Percentiles rank a stretch among this genome's conserved stretches.
These are phyloP conservation scores for Bidens hawaiensis DNA, from an alignment of 140 eudicot genomes.

Conservation along the genomic window DNA sequence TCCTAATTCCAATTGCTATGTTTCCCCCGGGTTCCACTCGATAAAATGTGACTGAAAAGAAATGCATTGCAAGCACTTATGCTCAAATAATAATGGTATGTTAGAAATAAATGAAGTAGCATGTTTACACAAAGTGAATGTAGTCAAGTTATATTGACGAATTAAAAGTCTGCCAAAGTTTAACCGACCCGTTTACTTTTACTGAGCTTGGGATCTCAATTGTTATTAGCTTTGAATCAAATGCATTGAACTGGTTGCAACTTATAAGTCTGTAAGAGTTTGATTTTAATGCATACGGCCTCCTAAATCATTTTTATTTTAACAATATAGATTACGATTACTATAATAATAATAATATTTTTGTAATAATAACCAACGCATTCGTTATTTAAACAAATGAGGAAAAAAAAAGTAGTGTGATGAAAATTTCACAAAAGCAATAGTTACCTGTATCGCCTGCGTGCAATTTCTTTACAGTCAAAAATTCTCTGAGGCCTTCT, in stretches of 20 bases:
- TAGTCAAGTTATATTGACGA: neutral
- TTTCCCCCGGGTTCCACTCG: constrained; percentile 52
- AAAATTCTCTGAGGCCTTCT: constrained; percentile 60
- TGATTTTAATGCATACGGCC: neutral
- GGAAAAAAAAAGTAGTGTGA: neutral
- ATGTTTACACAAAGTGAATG: neutral
- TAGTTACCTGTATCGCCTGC: constrained; percentile 67
- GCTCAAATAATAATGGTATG: neutral
- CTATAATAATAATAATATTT: neutral
- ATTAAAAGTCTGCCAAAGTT: neutral
- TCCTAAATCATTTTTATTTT: neutral
- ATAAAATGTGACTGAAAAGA: constrained; percentile 53
- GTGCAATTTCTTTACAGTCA: constrained; percentile 44
- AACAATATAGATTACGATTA: neutral
- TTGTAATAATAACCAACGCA: neutral
- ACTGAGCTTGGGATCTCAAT: neutral
- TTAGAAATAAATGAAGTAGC: neutral
- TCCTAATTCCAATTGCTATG: constrained; percentile 50
- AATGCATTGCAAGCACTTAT: constrained; percentile 3
- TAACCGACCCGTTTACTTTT: neutral
- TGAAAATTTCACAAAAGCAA: neutral
- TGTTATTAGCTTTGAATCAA: neutral
- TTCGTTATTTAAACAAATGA: neutral
- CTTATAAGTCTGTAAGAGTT: neutral
- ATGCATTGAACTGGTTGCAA: neutral